Evolutionary conservation across 306 rosid species (phyloP).

Genomic region (Ceratonia siliqua): DNA sequence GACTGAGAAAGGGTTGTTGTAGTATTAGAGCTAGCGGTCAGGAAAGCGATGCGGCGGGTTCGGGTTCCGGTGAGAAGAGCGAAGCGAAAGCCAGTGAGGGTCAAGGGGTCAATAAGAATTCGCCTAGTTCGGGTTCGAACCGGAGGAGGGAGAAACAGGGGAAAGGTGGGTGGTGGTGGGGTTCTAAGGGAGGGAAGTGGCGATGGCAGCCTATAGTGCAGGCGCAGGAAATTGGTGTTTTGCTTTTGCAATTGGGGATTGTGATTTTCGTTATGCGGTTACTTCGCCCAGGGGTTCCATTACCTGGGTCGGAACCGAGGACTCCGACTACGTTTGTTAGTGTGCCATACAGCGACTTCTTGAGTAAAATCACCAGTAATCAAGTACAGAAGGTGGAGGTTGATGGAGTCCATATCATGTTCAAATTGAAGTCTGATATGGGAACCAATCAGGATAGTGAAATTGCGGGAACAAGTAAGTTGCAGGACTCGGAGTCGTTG

Average conservation of each 20-base stretch:
- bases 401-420: constrained; percentile 91
- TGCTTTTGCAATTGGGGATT: constrained; percentile 79
- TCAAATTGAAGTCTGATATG: constrained; percentile 73
- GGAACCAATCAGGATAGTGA: constrained; percentile 53
- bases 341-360: constrained; percentile 88
- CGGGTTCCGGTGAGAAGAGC: constrained; percentile 60
- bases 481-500: constrained; percentile 71
- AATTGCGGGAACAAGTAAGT: constrained; percentile 42
- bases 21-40: constrained; percentile 52
- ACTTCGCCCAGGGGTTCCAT: constrained; percentile 78
- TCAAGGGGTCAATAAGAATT: constrained; percentile 59
- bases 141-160: constrained; percentile 72
- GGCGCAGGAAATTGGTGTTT: constrained; percentile 80
- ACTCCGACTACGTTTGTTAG: constrained; percentile 67
- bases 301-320: constrained; percentile 88
- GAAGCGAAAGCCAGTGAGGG: constrained; percentile 61
- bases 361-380: constrained; percentile 74
- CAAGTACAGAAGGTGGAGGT: constrained; percentile 96
- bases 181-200: constrained; percentile 77
- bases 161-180: constrained; percentile 82
- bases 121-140: constrained; percentile 59
- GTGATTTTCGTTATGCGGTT: constrained; percentile 77
- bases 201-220: constrained; percentile 88
- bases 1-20: constrained; percentile 38
- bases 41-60: constrained; percentile 64